Evolutionary conservation across 2,329 filamentous ascomycete genomes (phyloP).

Genomic region (Ophiostoma angusticollis): DNA sequence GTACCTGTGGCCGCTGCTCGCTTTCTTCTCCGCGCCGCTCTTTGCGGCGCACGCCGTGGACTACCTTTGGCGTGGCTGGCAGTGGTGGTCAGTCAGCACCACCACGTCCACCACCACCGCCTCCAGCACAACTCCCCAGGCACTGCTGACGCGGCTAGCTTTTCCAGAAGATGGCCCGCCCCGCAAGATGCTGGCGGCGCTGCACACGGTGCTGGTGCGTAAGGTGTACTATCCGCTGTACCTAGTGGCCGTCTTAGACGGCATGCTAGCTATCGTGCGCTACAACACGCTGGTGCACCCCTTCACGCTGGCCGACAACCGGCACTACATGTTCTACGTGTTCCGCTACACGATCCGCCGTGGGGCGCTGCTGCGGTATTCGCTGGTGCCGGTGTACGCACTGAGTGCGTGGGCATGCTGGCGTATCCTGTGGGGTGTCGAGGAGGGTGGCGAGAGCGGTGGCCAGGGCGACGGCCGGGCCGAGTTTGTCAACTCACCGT

Average conservation of each 20-base stretch:
- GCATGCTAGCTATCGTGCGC: constrained; percentile 41
- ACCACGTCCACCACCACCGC: too few species aligned
- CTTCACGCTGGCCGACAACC: constrained; percentile 90
- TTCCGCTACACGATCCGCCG: constrained; percentile 71
- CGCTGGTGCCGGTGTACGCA: constrained; percentile 58
- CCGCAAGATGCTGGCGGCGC: constrained; percentile 3
- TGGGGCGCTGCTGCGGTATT: constrained; percentile 50
- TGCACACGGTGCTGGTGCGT: constrained; percentile 18
- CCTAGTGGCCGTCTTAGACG: constrained; percentile 22
- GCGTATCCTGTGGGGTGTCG: constrained; percentile 43
- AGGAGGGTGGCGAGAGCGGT: constrained; percentile 19
- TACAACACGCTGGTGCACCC: constrained; percentile 92
- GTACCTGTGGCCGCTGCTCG: constrained; percentile 83
- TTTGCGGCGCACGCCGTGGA: constrained; percentile 28
- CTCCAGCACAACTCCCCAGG: too few species aligned
- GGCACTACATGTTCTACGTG: constrained; percentile 94
- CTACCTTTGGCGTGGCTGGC: not conserved
- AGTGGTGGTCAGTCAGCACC: not conserved
- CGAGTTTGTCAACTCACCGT: constrained; percentile 11
- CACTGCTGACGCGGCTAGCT: not conserved
- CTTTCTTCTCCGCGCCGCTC: constrained; percentile 80
- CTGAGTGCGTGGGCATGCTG: constrained; percentile 56
- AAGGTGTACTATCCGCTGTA: constrained; percentile 26
- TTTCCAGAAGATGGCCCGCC: not conserved
- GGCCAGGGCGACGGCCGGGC: not conserved